Conservation (phyloP, 495 filamentous ascomycete species). For the Neurospora sp. region DNA sequence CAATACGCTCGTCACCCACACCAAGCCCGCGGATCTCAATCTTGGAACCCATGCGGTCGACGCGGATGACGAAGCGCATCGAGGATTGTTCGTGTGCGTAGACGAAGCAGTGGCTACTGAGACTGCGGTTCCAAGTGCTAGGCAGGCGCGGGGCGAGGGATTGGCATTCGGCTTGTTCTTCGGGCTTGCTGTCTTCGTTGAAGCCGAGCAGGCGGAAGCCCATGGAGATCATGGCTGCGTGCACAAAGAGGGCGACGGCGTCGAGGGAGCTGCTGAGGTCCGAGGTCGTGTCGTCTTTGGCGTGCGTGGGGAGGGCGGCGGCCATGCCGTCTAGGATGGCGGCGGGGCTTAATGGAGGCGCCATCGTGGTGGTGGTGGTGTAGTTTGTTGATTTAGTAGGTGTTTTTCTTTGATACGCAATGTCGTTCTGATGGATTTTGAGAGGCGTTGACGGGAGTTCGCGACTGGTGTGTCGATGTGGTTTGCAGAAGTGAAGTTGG, state of each 20-base stretch:
- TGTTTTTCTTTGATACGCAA: background rate
- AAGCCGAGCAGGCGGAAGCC: constrained; percentile 78
- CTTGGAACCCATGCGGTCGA: constrained; percentile 73
- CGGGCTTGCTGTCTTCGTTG: constrained; percentile 49
- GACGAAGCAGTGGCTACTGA: constrained; percentile 51
- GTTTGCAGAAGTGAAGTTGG: background rate
- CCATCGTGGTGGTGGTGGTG: constrained; percentile 3
- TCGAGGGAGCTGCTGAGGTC: constrained; percentile 71
- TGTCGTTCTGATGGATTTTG: background rate
- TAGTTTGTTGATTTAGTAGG: background rate
- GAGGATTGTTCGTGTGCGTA: constrained; percentile 86
- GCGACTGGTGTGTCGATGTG: background rate
- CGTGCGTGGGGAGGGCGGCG: constrained; percentile 43
- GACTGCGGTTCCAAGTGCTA: constrained; percentile 59
- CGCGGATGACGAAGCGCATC: constrained; percentile 71
- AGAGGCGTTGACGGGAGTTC: background rate
- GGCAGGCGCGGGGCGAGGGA: constrained; percentile 52
- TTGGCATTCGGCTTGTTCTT: constrained; percentile 27
- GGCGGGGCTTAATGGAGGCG: constrained; percentile 26
- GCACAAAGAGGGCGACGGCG: constrained; percentile 72
- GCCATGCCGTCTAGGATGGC: constrained; percentile 45
- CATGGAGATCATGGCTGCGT: constrained; percentile 71
- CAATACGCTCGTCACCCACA: constrained; percentile 69
- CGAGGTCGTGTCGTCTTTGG: constrained; percentile 37
- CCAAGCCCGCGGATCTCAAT: constrained; percentile 72